A percentile compares a stretch with the other conserved stretches of the same genome.
Evolutionary conservation across 306 rosid genomes (phyloP).

Genomic region (Malus sieversii): DNA sequence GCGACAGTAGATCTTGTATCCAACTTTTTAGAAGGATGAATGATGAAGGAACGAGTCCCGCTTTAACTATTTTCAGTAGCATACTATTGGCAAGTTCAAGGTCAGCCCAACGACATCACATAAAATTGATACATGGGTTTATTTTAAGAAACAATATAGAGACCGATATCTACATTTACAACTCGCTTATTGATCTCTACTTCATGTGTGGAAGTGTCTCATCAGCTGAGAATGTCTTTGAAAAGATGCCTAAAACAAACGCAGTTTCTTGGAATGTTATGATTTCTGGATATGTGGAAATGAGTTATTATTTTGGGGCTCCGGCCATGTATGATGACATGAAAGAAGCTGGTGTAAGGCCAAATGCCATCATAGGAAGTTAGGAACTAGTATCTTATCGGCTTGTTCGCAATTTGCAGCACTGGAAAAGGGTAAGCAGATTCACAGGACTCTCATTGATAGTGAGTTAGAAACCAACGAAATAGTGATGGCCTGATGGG

Average conservation of each 20-base stretch:
- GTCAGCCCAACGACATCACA: conserved; percentile 43
- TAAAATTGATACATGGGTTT: conserved; percentile 56
- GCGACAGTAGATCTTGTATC: conserved; percentile 60
- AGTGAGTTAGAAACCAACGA: conserved; percentile 39
- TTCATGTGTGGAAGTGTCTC: conserved; percentile 57
- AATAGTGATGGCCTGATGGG: conserved; percentile 46
- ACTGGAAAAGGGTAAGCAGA: conserved; percentile 65
- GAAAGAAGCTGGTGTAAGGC: conserved; percentile 40
- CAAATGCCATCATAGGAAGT: conserved; percentile 44
- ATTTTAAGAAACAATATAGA: conserved; percentile 43
- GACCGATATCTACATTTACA: conserved; percentile 45
- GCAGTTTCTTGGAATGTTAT: conserved; percentile 64
- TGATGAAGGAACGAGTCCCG: conserved; percentile 45
- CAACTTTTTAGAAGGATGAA: conserved; percentile 59
- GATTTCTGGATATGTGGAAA: conserved; percentile 61
- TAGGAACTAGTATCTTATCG: conserved; percentile 54
- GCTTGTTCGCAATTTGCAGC: conserved; percentile 77
- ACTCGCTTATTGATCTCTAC: conserved; percentile 62
- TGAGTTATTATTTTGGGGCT: conserved; percentile 55
- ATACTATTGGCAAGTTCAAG: conserved; percentile 54
- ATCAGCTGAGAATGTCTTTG: conserved; percentile 51
- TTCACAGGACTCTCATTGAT: conserved; percentile 45
- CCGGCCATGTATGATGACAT: conserved; percentile 43
- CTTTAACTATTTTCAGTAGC: conserved; percentile 58
- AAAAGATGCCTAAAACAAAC: conserved; percentile 33